Evolutionary conservation across 495 filamentous ascomycete genomes (phyloP), one percentile per base, ranked within the genome.

Genomic region (Penicillium canariense): DNA sequence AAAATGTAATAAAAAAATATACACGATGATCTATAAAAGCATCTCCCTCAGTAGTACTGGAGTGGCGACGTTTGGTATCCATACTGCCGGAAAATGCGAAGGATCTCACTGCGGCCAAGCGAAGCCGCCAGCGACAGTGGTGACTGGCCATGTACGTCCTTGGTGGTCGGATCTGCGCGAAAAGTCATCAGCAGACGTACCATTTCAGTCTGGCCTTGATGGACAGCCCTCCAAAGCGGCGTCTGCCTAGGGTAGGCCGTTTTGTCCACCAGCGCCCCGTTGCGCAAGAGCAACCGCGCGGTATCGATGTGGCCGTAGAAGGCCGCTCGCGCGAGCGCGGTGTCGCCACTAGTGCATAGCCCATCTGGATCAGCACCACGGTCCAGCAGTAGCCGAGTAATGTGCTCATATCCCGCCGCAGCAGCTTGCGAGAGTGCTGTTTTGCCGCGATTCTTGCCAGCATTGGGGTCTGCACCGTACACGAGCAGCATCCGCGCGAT

Each of bases 321-420:
- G 5, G 70, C 69, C 5, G 77, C 77, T 39, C 70, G 58, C 25
- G 75, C 68, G 28, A 81, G 59, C n/a, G 74, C 71, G 1, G 70
- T 72, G 23, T 69, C 58, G 1, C 69, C 72, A 12, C 48, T 56
- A 12, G 51, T 47, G 42, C 68, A 64, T 15, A 68, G 55, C 31
- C 63, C 63, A 55, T 81, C 70, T 40, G 79, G 65, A 39, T 79
- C 60, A 0, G 71, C 68, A 3, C 68, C 70, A 17, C 66, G 69
- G 3, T 75, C 71, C 36, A 81, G 61, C 9, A 80, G 51, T 40
- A 77, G 25, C 15, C 62, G 58, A 15, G 74, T 68, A 28, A 76
- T 59, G 4, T 48, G 62, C 23, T 66, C 62, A 39, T 72, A 60
- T 4, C 74, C 68, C 14, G 53, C 63, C 7, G 62, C 59, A 4